These are phyloP conservation scores for Tetracladium marchalianum DNA, from an alignment of 495 filamentous ascomycete genomes.

Conservation along the genomic window DNA sequence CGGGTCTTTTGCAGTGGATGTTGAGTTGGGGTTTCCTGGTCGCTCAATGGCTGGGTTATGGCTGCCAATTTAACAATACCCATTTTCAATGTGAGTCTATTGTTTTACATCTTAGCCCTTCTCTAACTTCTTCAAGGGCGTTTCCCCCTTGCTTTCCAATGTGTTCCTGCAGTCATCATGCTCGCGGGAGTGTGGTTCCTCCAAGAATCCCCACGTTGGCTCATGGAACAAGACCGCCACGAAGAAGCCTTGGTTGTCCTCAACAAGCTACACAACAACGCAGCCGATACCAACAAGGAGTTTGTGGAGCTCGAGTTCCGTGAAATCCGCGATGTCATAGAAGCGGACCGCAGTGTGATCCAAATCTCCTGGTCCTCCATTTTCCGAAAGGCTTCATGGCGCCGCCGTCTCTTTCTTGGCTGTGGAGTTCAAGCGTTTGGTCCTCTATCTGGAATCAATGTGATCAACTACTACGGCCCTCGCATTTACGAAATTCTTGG, in stretches of 20 bases:
- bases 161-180: slow-evolving; percentile 38
- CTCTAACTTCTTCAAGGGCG: slow-evolving; percentile 34
- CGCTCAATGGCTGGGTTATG: slow-evolving; percentile 16
- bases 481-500: slow-evolving; percentile 38
- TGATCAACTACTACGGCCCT: slow-evolving; percentile 40
- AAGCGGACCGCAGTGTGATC: no score
- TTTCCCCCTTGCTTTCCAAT: slow-evolving; percentile 45
- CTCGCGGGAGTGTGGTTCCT: slow-evolving; percentile 39
- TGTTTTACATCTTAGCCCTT: not conserved
- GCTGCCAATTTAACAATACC: slow-evolving; percentile 2
- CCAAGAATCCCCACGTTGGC: slow-evolving; percentile 47
- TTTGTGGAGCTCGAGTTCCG: slow-evolving; percentile 35
- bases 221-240: slow-evolving; percentile 39
- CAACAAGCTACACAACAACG: slow-evolving; percentile 31
- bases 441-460: slow-evolving; percentile 39
- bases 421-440: slow-evolving; percentile 43
- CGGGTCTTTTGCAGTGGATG: slow-evolving; percentile 13
- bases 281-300: slow-evolving; percentile 33
- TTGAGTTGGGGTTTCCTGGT: slow-evolving; percentile 12
- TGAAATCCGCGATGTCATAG: slow-evolving; percentile 37
- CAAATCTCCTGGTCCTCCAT: slow-evolving; percentile 21
- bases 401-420: slow-evolving; percentile 39
- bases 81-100: slow-evolving; percentile 11
- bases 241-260: slow-evolving; percentile 34
- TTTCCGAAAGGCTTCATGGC: slow-evolving; percentile 35